Conservation (phyloP, 176 grass and related monocot species). For the Aegilops speltoides region DNA sequence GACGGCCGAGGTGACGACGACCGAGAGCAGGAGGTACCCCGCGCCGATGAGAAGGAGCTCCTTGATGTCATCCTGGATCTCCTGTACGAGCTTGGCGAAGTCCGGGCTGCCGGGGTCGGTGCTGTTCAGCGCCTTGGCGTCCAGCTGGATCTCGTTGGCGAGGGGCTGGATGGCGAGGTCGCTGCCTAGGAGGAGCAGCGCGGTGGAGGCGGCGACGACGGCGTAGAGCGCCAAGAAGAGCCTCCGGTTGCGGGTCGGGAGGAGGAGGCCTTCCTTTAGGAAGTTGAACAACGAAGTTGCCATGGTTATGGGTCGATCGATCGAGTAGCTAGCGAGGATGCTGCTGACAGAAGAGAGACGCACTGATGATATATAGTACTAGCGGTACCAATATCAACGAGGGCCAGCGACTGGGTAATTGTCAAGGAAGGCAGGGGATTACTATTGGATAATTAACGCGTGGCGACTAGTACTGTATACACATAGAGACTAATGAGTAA, state of each 20-base stretch:
- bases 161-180: conserved; percentile 7
- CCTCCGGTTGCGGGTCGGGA: conserved; percentile 20
- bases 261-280: conserved; percentile 25
- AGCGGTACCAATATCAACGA: no score
- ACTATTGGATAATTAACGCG: neutral
- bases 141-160: neutral
- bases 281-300: conserved; percentile 20
- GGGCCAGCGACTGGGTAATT: neutral
- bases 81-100: neutral
- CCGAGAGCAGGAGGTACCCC: neutral
- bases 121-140: neutral
- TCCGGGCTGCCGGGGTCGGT: neutral
- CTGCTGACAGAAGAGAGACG: neutral
- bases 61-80: neutral
- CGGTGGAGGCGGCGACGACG: neutral
- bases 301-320: neutral
- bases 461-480: neutral
- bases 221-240: neutral
- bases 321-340: neutral
- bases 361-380: neutral
- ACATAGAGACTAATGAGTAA: no score
- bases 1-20: neutral
- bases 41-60: neutral
- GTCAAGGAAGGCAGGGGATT: neutral
- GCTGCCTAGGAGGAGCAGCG: neutral